Percentiles rank a stretch among this genome's conserved stretches.
Conservation (phyloP, 75 land plant genomes). For the Pinus albicaulis region DNA sequence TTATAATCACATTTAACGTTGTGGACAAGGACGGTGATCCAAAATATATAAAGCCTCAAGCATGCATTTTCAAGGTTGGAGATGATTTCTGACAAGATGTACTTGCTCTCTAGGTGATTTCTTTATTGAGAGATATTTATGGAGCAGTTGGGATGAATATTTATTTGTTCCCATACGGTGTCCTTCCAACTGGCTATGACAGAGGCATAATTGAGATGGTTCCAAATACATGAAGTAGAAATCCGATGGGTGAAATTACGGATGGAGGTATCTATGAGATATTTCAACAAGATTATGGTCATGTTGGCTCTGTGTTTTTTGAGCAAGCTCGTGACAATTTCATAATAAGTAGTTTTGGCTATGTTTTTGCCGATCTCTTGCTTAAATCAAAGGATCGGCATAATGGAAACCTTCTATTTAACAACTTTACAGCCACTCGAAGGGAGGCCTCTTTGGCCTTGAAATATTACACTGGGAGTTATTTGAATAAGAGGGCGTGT, state of each 20-base stretch:
- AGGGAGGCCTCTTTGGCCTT: too few relatives aligned
- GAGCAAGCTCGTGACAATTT: constrained; percentile 93
- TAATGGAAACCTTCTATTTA: constrained; percentile 95
- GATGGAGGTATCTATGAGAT: constrained; percentile 98
- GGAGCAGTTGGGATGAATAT: constrained; percentile 86
- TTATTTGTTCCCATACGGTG: constrained; percentile 96
- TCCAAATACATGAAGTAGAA: constrained; percentile 93
- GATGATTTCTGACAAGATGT: constrained; percentile 99
- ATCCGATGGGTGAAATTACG: constrained; percentile 96
- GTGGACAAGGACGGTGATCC: constrained; percentile 80
- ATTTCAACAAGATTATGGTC: constrained; percentile 95
- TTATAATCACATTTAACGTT: constrained; percentile 99
- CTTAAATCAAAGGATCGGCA: constrained; percentile 98
- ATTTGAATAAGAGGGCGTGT: too few relatives aligned
- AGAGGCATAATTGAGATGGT: constrained; percentile 98
- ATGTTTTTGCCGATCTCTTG: constrained; percentile 95
- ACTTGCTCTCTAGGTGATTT: constrained; percentile 95
- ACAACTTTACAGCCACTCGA: too few relatives aligned
- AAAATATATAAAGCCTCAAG: constrained; percentile 70
- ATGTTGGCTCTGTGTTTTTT: constrained; percentile 82
- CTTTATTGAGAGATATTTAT: constrained; percentile 86
- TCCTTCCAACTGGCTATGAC: constrained; percentile 93
- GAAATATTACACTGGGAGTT: too few relatives aligned
- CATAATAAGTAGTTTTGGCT: constrained; percentile 95
- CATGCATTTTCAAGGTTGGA: constrained; percentile 99